Base-by-base conservation (phyloP, 345 rosid genomes). In the Kandelia obovata region DNA sequence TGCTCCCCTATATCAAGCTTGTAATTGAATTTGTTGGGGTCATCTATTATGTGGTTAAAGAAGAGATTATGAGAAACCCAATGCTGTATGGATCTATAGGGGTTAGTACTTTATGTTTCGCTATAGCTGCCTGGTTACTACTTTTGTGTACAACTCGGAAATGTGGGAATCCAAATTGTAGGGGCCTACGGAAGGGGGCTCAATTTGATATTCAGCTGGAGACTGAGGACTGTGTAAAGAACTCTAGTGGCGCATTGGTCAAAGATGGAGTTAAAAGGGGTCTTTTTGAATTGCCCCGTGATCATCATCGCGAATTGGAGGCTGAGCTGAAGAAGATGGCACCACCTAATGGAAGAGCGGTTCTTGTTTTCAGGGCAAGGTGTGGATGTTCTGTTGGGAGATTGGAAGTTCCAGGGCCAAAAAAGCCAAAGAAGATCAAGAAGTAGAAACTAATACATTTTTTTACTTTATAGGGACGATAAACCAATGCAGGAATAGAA, bases 191-290 rank as follows among this genome's bases (percentile, higher is more conserved):
- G 72, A 89, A 85, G 72, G 96, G 82, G 0, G 88, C 89, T 0
- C 96, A 93, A 78, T 93, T 93, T 25, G 97, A 93, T 82, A 91
- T 93, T 70, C 96, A 91, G 83, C 66, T 93, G 53, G 96, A 93
- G 83, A 93, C 96, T 3, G 97, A 91, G 81, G 92, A 93, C 66
- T 84, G 96, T 71, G 86, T 90, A 25, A 92, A 87, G 88, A 84
- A 82, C 46, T 81, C 90, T 3, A 77, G 58, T 62, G 73, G 70
- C 59, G 16, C 58, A 35, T 56, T 34, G 32, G 75, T 61, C 35
- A 83, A 79, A 71, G 90, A 70, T 77, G 84, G 87, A 6, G 79
- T 72, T 26, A 82, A 82, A 27, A 88, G 79, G 60, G 90, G 90
- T 0, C 73, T 88, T 62, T 87, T 91, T 57, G 89, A 91, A 76